phyloP scores from a whole-genome alignment of 345 rosid genomes.

The Nasturtium officinale region DNA sequence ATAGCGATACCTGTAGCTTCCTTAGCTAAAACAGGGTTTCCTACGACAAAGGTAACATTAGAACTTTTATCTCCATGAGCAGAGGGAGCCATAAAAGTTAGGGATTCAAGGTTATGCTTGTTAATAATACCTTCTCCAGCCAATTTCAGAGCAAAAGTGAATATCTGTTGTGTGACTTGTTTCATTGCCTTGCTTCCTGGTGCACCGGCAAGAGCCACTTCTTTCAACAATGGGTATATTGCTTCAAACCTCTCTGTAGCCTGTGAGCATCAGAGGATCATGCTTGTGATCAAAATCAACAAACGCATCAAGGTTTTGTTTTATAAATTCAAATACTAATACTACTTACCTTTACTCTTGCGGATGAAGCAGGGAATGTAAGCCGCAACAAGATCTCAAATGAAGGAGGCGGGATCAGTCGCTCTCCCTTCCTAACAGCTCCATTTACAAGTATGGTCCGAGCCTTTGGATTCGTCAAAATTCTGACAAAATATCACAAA shows the following conservation, averaged over 20 bases:
- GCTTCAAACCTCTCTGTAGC: conserved; percentile 58
- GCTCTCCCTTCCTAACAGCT: conserved; percentile 76
- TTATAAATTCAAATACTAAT: conserved; percentile 4
- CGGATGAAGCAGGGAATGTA: conserved; percentile 67
- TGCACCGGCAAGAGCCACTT: too few species aligned
- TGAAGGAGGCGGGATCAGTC: conserved; percentile 65
- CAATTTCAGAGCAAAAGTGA: too few species aligned
- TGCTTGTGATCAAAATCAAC: conserved; percentile 1
- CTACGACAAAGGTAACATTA: conserved; percentile 40
- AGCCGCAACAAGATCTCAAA: conserved; percentile 60
- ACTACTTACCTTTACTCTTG: conserved; percentile 63
- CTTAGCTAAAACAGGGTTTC: conserved; percentile 58
- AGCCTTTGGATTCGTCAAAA: conserved; percentile 65
- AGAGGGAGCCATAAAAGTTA: not conserved
- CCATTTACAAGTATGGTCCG: conserved; percentile 63
- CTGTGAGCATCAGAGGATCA: conserved; percentile 44
- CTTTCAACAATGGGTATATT: too few species aligned
- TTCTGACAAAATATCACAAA: conserved; percentile 43
- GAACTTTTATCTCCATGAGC: not conserved
- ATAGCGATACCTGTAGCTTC: conserved; percentile 64
- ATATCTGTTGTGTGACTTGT: too few species aligned
- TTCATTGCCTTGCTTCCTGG: too few species aligned
- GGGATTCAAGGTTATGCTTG: not conserved
- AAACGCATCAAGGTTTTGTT: not conserved
- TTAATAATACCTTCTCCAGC: conserved; percentile 22